Evolutionary conservation across 1,284 basidiomycete species (phyloP).

Genomic region (Bjerkandera adusta): DNA sequence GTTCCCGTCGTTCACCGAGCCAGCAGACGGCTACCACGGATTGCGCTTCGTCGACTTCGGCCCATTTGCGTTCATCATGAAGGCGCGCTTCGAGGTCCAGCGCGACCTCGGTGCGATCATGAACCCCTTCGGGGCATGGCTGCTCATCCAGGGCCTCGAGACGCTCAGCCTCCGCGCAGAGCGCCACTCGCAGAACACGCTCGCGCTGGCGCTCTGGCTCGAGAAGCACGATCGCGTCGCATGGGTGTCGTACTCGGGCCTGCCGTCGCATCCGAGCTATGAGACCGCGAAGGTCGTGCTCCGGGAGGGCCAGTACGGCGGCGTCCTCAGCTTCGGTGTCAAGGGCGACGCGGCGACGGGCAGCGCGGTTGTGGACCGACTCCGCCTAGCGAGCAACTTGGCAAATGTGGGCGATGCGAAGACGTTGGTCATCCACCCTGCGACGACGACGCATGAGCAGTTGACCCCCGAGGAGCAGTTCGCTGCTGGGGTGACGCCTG

Average conservation of each 20-base stretch:
- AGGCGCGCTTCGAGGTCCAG: conserved; percentile 71
- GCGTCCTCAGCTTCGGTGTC: conserved; percentile 81
- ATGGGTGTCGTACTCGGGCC: conserved; percentile 86
- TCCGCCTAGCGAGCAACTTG: conserved; percentile 74
- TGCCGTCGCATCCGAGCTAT: conserved; percentile 65
- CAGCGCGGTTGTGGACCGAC: conserved; percentile 68
- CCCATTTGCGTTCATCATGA: conserved; percentile 67
- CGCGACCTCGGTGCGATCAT: conserved; percentile 77
- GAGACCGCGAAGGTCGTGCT: conserved; percentile 58
- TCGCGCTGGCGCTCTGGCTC: conserved; percentile 73
- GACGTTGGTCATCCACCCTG: conserved; percentile 83
- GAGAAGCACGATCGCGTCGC: conserved; percentile 68
- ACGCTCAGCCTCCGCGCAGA: conserved; percentile 81
- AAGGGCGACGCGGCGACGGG: conserved; percentile 63
- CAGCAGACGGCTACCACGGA: conserved; percentile 85
- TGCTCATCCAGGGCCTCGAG: conserved; percentile 85
- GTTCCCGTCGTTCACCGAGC: conserved; percentile 83
- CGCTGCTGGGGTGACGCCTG: conserved; percentile 74
- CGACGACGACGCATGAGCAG: conserved; percentile 84
- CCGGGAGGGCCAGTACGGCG: conserved; percentile 64
- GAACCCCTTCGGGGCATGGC: conserved; percentile 83
- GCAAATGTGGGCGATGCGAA: conserved; percentile 81
- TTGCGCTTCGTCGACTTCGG: conserved; percentile 77
- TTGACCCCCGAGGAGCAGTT: conserved; percentile 68
- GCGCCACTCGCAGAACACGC: conserved; percentile 74